Base-by-base conservation (phyloP, 2,329 filamentous ascomycete species). In the Calonectria pseudoreteaudii region DNA sequence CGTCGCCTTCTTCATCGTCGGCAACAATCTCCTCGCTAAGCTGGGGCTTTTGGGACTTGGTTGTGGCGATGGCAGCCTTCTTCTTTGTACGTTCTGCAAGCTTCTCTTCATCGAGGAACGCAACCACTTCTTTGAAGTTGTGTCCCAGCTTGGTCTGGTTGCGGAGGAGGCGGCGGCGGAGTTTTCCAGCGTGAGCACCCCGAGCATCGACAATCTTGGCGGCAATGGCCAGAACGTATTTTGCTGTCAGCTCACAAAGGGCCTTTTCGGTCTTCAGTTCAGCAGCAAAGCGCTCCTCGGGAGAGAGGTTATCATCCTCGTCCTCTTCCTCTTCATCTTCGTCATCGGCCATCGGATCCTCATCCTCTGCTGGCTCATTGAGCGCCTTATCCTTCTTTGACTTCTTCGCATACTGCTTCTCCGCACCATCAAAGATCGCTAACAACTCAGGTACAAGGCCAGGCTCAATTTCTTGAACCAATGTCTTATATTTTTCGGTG, bases 51-150 rank as follows among this genome's bases (percentile, higher is more conserved):
- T 84, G 85, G 44, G 75, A 58, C 73, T 81, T 82, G 23, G 71
- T 67, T 23, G 74, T 74, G 41, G 70, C 65, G 28, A 62, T 73
- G 58, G 68, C 79, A 41, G 83, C 82, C 77, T 84, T 86, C 80
- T 88, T 90, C 64, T 82, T 83, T 26, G 84, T 85, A 47, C 84
- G 83, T 47, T 85, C 83, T 14, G 84, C 88, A 53, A 90, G 84
- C 80, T 93, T 92, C 64, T 89, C 88, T 71, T 93, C 91, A 80
- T 98, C 95, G 5, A 98, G 87, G 83, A 93, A 97, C 11, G 91
- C 91, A 6, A 98, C 87, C 9, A 98, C 92, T 79, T 97, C 95
- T 81, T 93, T 94, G 88, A 94, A 97, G 82, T 97, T 98, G 58
- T 91, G 87, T 3, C 97, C 97, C 4, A 99, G 89, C 81, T 91